Base-by-base conservation (phyloP, 2,329 filamentous ascomycete genomes). In the Aspergillus pseudoglaucus region DNA sequence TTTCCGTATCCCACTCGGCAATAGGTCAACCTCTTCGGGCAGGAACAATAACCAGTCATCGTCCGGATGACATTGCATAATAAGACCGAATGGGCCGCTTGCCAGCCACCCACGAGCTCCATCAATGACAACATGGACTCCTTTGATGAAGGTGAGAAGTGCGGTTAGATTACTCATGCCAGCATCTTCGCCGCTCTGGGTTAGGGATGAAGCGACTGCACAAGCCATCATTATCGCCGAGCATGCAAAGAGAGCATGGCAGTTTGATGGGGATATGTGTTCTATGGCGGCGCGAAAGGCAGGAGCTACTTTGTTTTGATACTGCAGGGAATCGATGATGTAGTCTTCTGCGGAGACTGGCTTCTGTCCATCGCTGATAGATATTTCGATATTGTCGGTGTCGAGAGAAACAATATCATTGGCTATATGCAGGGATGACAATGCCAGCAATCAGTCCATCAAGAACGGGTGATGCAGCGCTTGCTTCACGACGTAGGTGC, bases 391-490 rank as follows among this genome's bases (percentile, higher is more conserved):
- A n/a, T n/a, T 10, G 8, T 27, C 4, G 25, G 25, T 27, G 25
- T 27, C 10, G 25, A 9, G 8, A 9, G 25, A 27, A 27, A 9
- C 2, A 27, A 27, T 8, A 8, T 54, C 52, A 22, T 53, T 55
- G 17, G 63, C 60, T 44, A 68, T 56, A 17, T 72, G 65, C 18
- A 70, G 52, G 3, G 65, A 62, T 5, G 68, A 58, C 2, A 66
- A 59, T 3, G 66, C 61, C 37, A 72, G 50, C 30, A 72, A 59
- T 46, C 68, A 67, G 30, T 73, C 60, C 2, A 74, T 53, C 40
- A 74, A 57, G 46, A 67, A 74, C 25, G 67, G 62, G 32, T 71
- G 58, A n/a, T 62, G 58, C n/a, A 74, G 59, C 0, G 62, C 65
- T 50, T 63, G 57, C 3, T 64, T 60, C 6, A 69, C 62, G 23